These are phyloP conservation scores for Hypoxylon rickii DNA, from an alignment of 495 filamentous ascomycete genomes.

Conservation along the genomic window DNA sequence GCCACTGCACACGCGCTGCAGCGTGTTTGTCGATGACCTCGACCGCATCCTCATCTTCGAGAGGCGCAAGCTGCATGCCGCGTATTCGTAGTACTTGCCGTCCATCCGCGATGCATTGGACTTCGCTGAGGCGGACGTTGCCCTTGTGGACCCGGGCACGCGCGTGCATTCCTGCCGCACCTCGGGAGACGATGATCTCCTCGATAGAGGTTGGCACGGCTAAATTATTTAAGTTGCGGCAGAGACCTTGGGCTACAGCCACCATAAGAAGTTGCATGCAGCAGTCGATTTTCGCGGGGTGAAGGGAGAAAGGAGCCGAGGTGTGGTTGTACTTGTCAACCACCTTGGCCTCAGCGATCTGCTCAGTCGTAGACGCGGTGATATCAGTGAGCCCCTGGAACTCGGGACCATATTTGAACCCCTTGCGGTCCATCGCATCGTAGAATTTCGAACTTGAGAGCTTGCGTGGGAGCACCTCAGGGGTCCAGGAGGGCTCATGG, in stretches of 20 bases:
- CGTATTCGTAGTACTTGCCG: conserved; percentile 21
- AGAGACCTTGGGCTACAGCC: conserved; percentile 38
- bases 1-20: conserved; percentile 42
- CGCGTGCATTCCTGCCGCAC: conserved; percentile 27
- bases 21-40: conserved; percentile 31
- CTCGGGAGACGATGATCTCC: conserved; percentile 38
- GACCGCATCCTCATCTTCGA: conserved; percentile 22
- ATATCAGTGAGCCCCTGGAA: conserved; percentile 47
- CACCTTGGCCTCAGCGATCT: conserved; percentile 30
- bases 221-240: conserved; percentile 37
- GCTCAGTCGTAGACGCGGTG: conserved; percentile 26
- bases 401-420: conserved; percentile 50
- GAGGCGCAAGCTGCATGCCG: conserved; percentile 31
- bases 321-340: conserved; percentile 19
- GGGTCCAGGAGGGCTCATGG: not conserved
- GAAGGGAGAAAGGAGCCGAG: conserved; percentile 38
- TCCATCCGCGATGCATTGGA: conserved; percentile 32
- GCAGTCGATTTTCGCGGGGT: conserved; percentile 51
- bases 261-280: conserved; percentile 46
- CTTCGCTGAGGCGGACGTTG: conserved; percentile 17
- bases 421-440: conserved; percentile 30
- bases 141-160: conserved; percentile 24
- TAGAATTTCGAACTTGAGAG: conserved; percentile 42
- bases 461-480: conserved; percentile 11
- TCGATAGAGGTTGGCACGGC: conserved; percentile 45